Conservation (phyloP, 768 basidiomycete genomes). For the Dioszegia crocea region DNA sequence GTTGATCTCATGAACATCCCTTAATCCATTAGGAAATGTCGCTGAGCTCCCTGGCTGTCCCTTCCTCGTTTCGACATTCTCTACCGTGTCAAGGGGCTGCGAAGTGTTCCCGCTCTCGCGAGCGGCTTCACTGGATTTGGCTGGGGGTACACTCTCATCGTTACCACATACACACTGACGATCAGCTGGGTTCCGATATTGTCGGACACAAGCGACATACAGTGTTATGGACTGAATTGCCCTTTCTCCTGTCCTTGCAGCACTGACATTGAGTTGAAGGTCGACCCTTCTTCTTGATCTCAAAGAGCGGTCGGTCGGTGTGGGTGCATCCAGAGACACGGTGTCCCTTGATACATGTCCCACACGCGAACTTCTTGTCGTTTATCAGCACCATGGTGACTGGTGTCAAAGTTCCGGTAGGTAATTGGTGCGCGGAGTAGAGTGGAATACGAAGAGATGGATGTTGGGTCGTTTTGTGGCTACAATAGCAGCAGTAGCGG, state of each 20-base stretch:
- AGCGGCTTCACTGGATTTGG: not conserved
- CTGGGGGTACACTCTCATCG: constrained; percentile 10
- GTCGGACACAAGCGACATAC: constrained; percentile 14
- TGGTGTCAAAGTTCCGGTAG: not conserved
- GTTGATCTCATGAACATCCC: constrained; percentile 46
- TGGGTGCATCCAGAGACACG: constrained; percentile 84
- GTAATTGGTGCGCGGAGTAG: not conserved
- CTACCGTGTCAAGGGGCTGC: not conserved
- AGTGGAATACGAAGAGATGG: too few relatives aligned
- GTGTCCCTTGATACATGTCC: constrained; percentile 91
- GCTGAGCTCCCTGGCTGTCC: constrained; percentile 36
- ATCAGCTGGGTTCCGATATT: not conserved
- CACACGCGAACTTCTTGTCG: constrained; percentile 56
- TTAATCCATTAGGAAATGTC: constrained; percentile 45
- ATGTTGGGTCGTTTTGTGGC: too few relatives aligned
- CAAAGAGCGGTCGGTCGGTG: constrained; percentile 80
- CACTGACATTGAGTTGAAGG: constrained; percentile 84
- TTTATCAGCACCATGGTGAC: constrained; percentile 44
- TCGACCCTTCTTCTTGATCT: constrained; percentile 88
- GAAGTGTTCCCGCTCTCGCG: constrained; percentile 5
- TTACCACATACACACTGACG: constrained; percentile 35
- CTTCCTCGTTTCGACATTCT: constrained; percentile 22
- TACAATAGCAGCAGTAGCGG: too few relatives aligned
- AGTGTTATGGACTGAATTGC: constrained; percentile 34
- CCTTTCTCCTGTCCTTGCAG: constrained; percentile 73